Base-by-base conservation (phyloP, 257 asterid genomes). In the Misopates orontium region DNA sequence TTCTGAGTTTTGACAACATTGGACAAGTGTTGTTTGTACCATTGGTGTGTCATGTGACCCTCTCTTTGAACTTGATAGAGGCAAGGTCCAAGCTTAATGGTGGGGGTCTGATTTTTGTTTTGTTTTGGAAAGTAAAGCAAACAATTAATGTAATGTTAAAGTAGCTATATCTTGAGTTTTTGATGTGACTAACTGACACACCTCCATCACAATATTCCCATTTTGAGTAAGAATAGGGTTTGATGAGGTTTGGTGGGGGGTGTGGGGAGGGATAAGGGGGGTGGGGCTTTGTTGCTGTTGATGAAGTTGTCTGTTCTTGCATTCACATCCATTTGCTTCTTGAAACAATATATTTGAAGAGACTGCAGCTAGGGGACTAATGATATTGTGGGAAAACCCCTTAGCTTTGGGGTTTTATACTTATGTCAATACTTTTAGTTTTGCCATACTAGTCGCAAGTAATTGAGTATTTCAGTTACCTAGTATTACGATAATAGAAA, bases 111-210 rank as follows among this genome's bases (percentile, higher is more conserved):
- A 61, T 22, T 45, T 15, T 45, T n/a, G n/a, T n/a, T 45, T 10
- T 44, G 50, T 44, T 45, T 6, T 45, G 25, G 31, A 44, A 50
- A 74, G 67, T 73, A 71, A 71, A 67, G 72, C 67, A 66, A 6
- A 1, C 64, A 66, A 6, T 3, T 50, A 56, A 42, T 10, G 22
- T 60, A 10, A 36, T 40, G 47, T 13, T 40, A 22, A 19, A 49
- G 40, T 9, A 62, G 47, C 67, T 42, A 64, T 72, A 68, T 72
- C 74, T 68, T 40, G 36, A 65, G 28, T 58, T 74, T 23, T 42
- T 60, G 84, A 79, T 76, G 68, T 70, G 82, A 79, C 84, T 70
- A 76, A 76, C 73, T 76, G 77, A 79, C 69, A 79, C 71, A 73
- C 79, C 79, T 64, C 79, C 66, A 47, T 69, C 84, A 73, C 81